Evolutionary conservation across 1,284 basidiomycete species (phyloP), one percentile per base, ranked within the genome.

Genomic region (Ustilago shanxiensis): DNA sequence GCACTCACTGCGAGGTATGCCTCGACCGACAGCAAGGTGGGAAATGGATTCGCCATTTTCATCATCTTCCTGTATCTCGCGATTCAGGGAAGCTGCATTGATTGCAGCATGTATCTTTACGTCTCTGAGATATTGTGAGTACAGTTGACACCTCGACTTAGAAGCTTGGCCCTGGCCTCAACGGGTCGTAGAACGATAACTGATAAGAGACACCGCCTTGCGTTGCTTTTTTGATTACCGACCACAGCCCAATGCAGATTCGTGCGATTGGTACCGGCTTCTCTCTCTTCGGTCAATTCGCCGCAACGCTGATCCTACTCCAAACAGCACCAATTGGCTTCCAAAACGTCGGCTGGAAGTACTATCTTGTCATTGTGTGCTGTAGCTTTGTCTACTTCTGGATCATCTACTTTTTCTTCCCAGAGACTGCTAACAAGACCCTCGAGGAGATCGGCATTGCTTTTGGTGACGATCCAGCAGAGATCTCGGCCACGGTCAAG

Each of bases 361-460:
- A 49, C 24, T 49, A 49, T 49, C 47, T 49, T 16, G 47, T 49
- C 24, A 49, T 49, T 28, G 47, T 49, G 9, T 49, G 8, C 47
- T 49, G 47, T 13, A 49, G 47, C 47, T 49, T 49, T 49, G 47
- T 49, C 47, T 49, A 49, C 47, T 49, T 49, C 47, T 49, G 47
- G 47, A 28, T 49, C 13, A 28, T 49, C 47, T 49, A 49, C 24
- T 49, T 49, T 13, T 28, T 28, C 47, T 49, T 49, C 47, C 47
- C 47, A 22, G 47, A 49, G n/a, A 49, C 47, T n/a, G 47, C 47
- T 11, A 49, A 49, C 24, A 49, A 49, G 47, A 49, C 47, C 4
- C 47, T 49, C 47, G 47, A 49, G 26, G 47, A 49, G 28, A 49
- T 49, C 14, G 47, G 47, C 24, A 49, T 49, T 14, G 47, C 47